phyloP scores from a whole-genome alignment of 176 grass and related monocot genomes.

The Pontederia crassipes region DNA sequence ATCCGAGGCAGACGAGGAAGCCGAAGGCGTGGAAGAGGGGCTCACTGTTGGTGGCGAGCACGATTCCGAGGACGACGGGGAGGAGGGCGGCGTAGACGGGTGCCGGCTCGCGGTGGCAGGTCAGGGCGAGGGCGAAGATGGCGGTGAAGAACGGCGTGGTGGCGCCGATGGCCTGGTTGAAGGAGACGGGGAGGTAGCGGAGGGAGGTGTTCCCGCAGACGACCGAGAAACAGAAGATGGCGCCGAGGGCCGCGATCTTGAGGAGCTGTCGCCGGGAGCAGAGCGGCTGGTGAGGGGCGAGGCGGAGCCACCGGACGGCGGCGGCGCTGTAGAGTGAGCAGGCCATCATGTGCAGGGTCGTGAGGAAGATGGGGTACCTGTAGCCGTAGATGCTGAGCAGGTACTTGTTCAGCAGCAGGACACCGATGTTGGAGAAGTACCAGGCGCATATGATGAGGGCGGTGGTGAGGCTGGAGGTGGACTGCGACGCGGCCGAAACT shows the following conservation, averaged over 20 bases:
- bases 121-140: not conserved
- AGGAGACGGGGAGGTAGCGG: not conserved
- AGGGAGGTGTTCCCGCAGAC: not conserved
- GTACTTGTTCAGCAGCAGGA: too few relatives aligned
- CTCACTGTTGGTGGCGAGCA: not conserved
- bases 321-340: not conserved
- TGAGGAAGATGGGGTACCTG: not conserved
- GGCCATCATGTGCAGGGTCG: not conserved
- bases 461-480: too few relatives aligned
- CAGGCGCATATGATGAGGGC: too few relatives aligned
- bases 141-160: not conserved
- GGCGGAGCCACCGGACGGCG: constrained; percentile 2
- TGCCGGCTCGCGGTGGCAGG: not conserved
- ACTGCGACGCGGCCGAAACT: too few relatives aligned
- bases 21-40: not conserved
- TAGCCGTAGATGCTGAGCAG: not conserved
- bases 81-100: not conserved
- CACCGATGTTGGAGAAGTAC: too few relatives aligned
- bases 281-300: not conserved
- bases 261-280: not conserved
- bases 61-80: not conserved
- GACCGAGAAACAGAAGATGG: constrained; percentile 3
- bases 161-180: not conserved
- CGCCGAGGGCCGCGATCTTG: not conserved
- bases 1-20: not conserved